Percentiles rank a stretch among this genome's conserved stretches.
These are phyloP conservation scores for Pythium aquatile DNA, from an alignment of 352 stramenopile genomes.

Conservation along the genomic window DNA sequence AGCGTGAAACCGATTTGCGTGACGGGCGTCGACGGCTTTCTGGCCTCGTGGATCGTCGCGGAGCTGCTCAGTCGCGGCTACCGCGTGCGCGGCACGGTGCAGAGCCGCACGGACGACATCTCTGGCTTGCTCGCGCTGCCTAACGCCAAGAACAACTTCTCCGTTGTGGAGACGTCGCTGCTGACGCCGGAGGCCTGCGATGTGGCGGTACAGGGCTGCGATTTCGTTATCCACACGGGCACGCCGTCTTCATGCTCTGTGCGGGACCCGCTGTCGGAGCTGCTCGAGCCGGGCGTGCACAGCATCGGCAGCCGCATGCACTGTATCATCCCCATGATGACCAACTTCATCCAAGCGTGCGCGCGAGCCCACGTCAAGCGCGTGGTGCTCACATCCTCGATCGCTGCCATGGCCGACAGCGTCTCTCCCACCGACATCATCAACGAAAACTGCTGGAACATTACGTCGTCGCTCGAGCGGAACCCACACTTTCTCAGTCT, in stretches of 20 bases:
- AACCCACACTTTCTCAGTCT: conserved; percentile 88
- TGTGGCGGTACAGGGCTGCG: conserved; percentile 83
- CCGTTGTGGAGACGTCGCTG: conserved; percentile 85
- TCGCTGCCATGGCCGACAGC: conserved; percentile 83
- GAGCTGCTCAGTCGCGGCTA: conserved; percentile 79
- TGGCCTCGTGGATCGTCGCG: conserved; percentile 84
- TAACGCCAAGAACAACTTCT: conserved; percentile 73
- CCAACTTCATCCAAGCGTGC: conserved; percentile 89
- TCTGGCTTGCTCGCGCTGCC: conserved; percentile 71
- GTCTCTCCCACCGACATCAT: conserved; percentile 76
- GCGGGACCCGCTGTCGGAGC: conserved; percentile 80
- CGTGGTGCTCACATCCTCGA: conserved; percentile 83
- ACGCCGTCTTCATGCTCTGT: conserved; percentile 86
- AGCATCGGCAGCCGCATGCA: conserved; percentile 89
- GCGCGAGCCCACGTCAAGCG: conserved; percentile 76
- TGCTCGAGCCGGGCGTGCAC: conserved; percentile 81
- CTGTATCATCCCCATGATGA: conserved; percentile 92
- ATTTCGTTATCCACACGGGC: conserved; percentile 90
- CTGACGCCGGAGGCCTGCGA: conserved; percentile 86
- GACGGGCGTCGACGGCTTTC: conserved; percentile 82
- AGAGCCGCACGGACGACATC: conserved; percentile 86
- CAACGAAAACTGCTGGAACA: conserved; percentile 86
- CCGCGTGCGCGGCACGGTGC: conserved; percentile 79
- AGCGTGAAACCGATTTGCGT: conserved; percentile 85
- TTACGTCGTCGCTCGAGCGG: conserved; percentile 75